phyloP scores from a whole-genome alignment of 129 eudicot genomes.

The Pittosporum tobira region DNA sequence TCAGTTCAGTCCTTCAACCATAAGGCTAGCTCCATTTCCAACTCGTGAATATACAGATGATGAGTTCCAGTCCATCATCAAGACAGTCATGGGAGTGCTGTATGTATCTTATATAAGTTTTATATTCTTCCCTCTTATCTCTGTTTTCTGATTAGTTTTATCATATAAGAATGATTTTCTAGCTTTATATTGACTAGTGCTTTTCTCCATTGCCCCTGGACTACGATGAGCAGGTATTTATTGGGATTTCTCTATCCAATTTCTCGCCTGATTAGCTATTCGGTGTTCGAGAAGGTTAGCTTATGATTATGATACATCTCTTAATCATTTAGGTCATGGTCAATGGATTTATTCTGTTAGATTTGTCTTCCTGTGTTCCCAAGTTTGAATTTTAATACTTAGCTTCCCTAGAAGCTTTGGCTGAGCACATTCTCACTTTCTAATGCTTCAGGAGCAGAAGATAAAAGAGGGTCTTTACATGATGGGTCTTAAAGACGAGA shows the following conservation, averaged over 20 bases:
- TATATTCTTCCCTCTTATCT: neutral
- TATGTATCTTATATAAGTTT: slow-evolving; percentile 34
- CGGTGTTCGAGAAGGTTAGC: slow-evolving; percentile 88
- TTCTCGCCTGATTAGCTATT: slow-evolving; percentile 90
- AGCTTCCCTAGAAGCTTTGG: slow-evolving; percentile 14
- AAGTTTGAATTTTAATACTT: neutral
- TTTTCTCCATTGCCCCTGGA: slow-evolving; percentile 6
- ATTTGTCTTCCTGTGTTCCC: neutral
- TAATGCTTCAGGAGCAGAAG: slow-evolving; percentile 70
- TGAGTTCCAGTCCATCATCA: slow-evolving; percentile 92
- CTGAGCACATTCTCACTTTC: slow-evolving; percentile 17
- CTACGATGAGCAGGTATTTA: slow-evolving; percentile 57
- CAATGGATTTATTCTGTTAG: neutral
- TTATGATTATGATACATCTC: slow-evolving; percentile 8
- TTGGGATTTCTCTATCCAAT: slow-evolving; percentile 97
- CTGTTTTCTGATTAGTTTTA: neutral
- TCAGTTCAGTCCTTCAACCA: slow-evolving; percentile 67
- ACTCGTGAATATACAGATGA: slow-evolving; percentile 99
- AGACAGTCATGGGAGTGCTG: slow-evolving; percentile 97
- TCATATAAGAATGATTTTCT: neutral
- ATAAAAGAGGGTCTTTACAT: slow-evolving; percentile 98
- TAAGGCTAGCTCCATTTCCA: slow-evolving; percentile 94
- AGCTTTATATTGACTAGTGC: neutral
- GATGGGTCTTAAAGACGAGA: slow-evolving; percentile 96
- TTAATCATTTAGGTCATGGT: slow-evolving; percentile 10